Base-by-base conservation (phyloP, 2,329 filamentous ascomycete genomes). In the Ceratocystiopsis minuta region DNA sequence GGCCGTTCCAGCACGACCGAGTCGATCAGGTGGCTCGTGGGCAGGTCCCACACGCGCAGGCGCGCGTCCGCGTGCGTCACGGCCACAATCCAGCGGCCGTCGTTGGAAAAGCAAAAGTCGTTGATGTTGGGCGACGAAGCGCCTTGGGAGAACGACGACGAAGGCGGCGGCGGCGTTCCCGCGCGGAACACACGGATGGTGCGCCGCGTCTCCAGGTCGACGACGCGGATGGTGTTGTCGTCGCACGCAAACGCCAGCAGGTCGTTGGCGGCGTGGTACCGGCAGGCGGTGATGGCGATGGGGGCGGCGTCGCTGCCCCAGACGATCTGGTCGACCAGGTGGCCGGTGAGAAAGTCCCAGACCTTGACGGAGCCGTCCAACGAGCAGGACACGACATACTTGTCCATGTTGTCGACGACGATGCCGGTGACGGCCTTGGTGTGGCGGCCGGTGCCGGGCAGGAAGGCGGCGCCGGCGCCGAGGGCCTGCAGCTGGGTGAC, bases 281-380 rank as follows among this genome's bases (percentile, higher is more conserved):
- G 77, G 51, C 88, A 77, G 15, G 72, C 76, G 0, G 75, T 82
- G 41, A 93, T 78, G 37, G 77, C 72, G 5, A 78, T 82, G 41
- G 93, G 78, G 37, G 77, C 72, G 5, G 78, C 77, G 18, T 34
- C 40, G 70, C 82, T 83, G 4, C 74, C 74, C 80, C 86, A 93
- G 56, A 87, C 77, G 40, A 96, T 75, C 54, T 95, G 78, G 47
- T 88, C 72, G 12, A 82, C 55, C 3, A 96, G 67, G 37, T 75
- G 71, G 9, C 88, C 90, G 0, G 81, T 84, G n/a, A 76, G 60
- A 48, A 98, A 93, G 49, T 93, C 83, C 92, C 92, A 98, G 56
- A 98, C 96, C 64, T 95, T 96, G 52, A 96, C 70, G 58, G 80
- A 93, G 31, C 90, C 90, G 57, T 98, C 90, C 14, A 86, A 62